Percentiles rank a stretch among this genome's conserved stretches.
Conservation (phyloP, 164 flowering plant species). For the Nymphaea thermarum region DNA sequence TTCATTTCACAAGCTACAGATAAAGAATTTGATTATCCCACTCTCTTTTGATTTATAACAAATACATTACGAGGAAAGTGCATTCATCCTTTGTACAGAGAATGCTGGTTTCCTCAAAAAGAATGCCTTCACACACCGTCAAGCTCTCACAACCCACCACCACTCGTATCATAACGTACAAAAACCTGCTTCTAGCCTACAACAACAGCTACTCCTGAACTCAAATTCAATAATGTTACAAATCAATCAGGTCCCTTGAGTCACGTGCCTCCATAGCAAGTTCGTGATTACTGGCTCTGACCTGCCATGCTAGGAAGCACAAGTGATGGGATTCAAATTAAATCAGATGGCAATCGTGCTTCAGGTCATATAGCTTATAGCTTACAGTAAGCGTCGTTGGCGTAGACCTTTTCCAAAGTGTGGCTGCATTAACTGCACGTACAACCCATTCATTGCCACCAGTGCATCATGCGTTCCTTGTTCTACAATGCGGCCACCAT, state of each 20-base stretch:
- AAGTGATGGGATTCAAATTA: too few species aligned
- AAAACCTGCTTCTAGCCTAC: background rate
- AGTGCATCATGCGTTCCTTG: conserved; percentile 87
- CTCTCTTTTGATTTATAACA: background rate
- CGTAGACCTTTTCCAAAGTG: conserved; percentile 82
- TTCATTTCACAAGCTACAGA: background rate
- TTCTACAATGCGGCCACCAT: conserved; percentile 89
- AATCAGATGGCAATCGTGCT: too few species aligned
- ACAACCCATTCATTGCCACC: conserved; percentile 72
- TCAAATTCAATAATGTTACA: background rate
- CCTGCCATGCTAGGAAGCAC: background rate
- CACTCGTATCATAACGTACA: background rate
- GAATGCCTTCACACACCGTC: background rate
- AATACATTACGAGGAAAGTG: background rate
- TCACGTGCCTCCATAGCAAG: background rate
- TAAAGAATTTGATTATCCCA: background rate
- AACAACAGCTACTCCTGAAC: background rate
- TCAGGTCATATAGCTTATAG: too few species aligned
- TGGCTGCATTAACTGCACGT: conserved; percentile 91
- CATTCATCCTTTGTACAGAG: background rate
- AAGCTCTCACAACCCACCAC: background rate
- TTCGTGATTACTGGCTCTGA: background rate
- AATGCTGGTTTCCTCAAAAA: background rate
- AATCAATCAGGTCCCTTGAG: background rate
- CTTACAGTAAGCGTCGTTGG: conserved; percentile 44